Evolutionary conservation across 331 rosid genomes (phyloP), one percentile per base, ranked within the genome.

Genomic region (Saraca asoca): DNA sequence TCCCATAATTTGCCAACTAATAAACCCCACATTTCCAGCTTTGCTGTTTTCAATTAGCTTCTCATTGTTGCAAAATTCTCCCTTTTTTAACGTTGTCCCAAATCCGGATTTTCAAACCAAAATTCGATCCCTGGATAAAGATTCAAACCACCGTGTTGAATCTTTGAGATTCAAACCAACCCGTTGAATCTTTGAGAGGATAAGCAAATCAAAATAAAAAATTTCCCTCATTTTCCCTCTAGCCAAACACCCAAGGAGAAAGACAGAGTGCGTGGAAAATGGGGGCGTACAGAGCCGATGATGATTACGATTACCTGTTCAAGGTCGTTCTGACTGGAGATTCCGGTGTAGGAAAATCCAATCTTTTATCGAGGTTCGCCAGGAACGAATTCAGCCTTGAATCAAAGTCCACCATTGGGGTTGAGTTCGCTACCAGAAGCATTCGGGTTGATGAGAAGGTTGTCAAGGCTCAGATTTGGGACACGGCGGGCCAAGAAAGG

Each of bases 401-500:
- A 80, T 87, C 95, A 2, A 87, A 85, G 71, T 90, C 96, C 77
- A 87, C 96, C 75, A 90, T 90, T 57, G 96, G 96, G 29, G 96
- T 90, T 52, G 96, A 90, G 62, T 90, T 90, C 72, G 96, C 96
- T 10, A 90, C 96, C 74, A 76, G 91, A 80, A 89, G 96, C 80
- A 83, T 87, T 69, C 76, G 60, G 46, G 96, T 90, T 0, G 95
- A 85, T 63, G 95, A 90, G 33, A 90, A 90, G 90, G 83, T 87
- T 44, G 75, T 90, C 73, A 90, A 90, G 84, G 95, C 96, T 68
- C 96, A 90, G 94, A 87, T 90, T 79, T 89, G 96, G 96, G 96
- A 89, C 71, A 89, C 95, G 59, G 96, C 96, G 42, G 96, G 96
- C 31, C 96, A 90, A 65, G 96, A 89, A 81, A 89, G 95, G 96